phyloP scores from a whole-genome alignment of 1,139 yeast genomes.

The Debaryomyces nepalensis region DNA sequence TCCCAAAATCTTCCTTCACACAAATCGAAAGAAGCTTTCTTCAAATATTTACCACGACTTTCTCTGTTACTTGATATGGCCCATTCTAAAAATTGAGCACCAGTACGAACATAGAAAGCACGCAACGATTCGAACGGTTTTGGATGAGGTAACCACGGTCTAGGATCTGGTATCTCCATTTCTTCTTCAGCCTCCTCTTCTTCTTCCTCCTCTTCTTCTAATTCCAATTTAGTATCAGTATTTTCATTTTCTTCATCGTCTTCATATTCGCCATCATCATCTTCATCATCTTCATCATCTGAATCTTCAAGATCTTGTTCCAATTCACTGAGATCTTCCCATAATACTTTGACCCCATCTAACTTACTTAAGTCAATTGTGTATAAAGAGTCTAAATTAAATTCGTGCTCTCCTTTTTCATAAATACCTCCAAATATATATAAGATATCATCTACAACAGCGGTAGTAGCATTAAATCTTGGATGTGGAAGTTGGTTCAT shows the following conservation, averaged over 20 bases:
- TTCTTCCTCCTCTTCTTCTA: constrained; percentile 61
- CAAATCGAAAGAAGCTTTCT: constrained; percentile 85
- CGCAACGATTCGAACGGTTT: constrained; percentile 89
- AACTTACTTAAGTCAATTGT: constrained; percentile 82
- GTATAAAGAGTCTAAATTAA: constrained; percentile 81
- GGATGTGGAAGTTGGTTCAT: constrained; percentile 78
- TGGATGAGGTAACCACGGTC: constrained; percentile 98
- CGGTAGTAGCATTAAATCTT: constrained; percentile 83
- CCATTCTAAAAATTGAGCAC: constrained; percentile 90
- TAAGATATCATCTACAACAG: constrained; percentile 82
- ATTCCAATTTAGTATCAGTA: constrained; percentile 59
- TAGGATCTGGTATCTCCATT: constrained; percentile 81
- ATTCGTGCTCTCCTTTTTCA: constrained; percentile 88
- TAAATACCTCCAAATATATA: constrained; percentile 92
- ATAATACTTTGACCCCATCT: constrained; percentile 85
- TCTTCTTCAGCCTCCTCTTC: constrained; percentile 65
- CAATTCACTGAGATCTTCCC: constrained; percentile 74
- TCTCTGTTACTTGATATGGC: constrained; percentile 83
- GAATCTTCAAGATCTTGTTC: constrained; percentile 33
- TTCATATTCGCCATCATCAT: constrained; percentile 39
- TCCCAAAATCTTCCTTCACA: constrained; percentile 99
- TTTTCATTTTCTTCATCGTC: constrained; percentile 66
- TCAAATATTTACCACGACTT: constrained; percentile 88
- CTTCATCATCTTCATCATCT: constrained; percentile 54
- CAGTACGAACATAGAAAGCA: constrained; percentile 83